These are phyloP conservation scores for Heliamphora pulchella DNA, from an alignment of 179 eudicot species.

Conservation along the genomic window DNA sequence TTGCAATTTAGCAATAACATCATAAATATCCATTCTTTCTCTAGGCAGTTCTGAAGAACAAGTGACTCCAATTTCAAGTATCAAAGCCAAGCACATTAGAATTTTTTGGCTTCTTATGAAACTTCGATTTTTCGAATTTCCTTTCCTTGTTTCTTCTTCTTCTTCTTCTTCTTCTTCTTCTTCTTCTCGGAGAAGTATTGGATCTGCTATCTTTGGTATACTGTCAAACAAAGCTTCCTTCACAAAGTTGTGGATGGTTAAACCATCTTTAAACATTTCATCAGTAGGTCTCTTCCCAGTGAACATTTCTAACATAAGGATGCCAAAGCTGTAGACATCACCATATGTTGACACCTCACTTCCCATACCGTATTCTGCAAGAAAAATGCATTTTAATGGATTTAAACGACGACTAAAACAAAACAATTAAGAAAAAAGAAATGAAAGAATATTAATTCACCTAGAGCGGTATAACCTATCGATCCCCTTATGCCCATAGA, in stretches of 20 bases:
- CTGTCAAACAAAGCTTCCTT: background rate
- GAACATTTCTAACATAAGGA: background rate
- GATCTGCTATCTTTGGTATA: background rate
- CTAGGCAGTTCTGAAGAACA: constrained; percentile 5
- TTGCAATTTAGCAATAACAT: background rate
- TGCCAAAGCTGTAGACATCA: background rate
- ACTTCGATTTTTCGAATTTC: background rate
- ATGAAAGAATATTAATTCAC: background rate
- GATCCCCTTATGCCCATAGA: constrained; percentile 3
- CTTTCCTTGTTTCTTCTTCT: background rate
- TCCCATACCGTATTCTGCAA: background rate
- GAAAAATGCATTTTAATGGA: no score
- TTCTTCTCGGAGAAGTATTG: background rate
- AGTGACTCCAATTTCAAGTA: constrained; percentile 3
- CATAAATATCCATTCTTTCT: background rate
- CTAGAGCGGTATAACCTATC: background rate
- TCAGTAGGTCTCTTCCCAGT: background rate
- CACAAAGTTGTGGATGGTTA: background rate
- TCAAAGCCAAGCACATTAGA: background rate
- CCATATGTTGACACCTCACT: background rate
- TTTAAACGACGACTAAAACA: no score
- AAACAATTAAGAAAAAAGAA: no score
- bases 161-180: background rate
- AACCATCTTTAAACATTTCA: background rate
- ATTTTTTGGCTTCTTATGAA: no score